Conservation (phyloP, 2,329 filamentous ascomycete genomes). For the Juglanconis juglandina region DNA sequence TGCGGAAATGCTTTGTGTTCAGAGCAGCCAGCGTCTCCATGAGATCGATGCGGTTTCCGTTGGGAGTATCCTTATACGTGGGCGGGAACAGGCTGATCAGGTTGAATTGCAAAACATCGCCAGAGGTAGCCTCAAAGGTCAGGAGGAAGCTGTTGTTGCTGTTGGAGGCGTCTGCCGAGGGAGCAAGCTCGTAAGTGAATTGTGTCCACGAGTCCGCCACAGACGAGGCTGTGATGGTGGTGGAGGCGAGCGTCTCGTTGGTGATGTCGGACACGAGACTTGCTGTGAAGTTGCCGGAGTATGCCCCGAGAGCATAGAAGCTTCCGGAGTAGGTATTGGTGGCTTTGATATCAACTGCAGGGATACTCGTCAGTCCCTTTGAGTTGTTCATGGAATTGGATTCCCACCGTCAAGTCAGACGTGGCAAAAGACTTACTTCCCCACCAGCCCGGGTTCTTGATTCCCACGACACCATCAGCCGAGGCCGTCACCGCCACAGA, state of each 20-base stretch:
- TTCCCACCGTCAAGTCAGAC: too few species aligned
- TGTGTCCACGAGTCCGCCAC: slow-evolving; percentile 46
- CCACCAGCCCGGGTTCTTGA: slow-evolving; percentile 17
- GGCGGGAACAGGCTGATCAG: slow-evolving; percentile 17
- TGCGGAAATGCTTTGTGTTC: slow-evolving; percentile 16
- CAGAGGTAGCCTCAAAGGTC: slow-evolving; percentile 13
- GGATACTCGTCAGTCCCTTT: not conserved
- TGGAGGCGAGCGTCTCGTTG: slow-evolving; percentile 41
- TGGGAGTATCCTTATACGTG: slow-evolving; percentile 45
- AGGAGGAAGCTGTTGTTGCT: slow-evolving; percentile 15
- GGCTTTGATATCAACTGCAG: slow-evolving; percentile 13
- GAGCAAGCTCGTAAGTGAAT: slow-evolving; percentile 44
- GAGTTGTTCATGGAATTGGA: not conserved
- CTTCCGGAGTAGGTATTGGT: slow-evolving; percentile 41
- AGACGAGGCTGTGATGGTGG: slow-evolving; percentile 43
- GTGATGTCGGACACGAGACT: slow-evolving; percentile 43
- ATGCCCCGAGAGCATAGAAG: slow-evolving; percentile 51
- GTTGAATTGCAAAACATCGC: slow-evolving; percentile 13
- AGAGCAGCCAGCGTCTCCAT: slow-evolving; percentile 15
- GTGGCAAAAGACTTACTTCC: slow-evolving; percentile 6
- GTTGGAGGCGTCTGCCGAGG: slow-evolving; percentile 43
- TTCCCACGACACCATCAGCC: slow-evolving; percentile 7
- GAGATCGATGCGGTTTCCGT: slow-evolving; percentile 38
- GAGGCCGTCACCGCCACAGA: slow-evolving; percentile 42
- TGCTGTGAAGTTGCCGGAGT: slow-evolving; percentile 44